Evolutionary conservation across 1,139 yeast genomes (phyloP).

Genomic region (Debaryomyces sp.): DNA sequence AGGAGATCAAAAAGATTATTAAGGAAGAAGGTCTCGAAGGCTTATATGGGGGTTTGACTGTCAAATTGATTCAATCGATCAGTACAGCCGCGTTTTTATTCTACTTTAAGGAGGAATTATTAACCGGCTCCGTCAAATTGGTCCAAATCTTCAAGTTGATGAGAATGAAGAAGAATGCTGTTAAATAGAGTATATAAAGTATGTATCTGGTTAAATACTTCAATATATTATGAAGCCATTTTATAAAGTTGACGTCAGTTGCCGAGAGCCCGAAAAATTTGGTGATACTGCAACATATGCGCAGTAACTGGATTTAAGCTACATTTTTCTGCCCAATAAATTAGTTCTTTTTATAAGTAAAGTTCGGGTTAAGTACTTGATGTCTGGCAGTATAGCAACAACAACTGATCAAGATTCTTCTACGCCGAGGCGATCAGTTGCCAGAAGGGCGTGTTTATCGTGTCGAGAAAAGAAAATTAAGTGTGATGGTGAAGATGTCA

Average conservation of each 20-base stretch:
- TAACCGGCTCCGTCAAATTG: constrained; percentile 50
- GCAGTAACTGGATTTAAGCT: not conserved
- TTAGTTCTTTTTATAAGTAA: not conserved
- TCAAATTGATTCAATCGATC: constrained; percentile 82
- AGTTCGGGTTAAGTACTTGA: not conserved
- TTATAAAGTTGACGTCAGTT: not conserved
- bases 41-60: constrained; percentile 77
- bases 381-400: not conserved
- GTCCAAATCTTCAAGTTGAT: constrained; percentile 40
- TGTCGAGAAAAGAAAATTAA: constrained; percentile 66
- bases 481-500: constrained; percentile 59
- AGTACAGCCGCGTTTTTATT: constrained; percentile 88
- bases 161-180: constrained; percentile 25
- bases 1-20: constrained; percentile 34
- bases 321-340: not conserved
- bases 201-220: not conserved
- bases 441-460: constrained; percentile 61
- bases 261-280: not conserved
- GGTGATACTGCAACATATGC: constrained; percentile 2
- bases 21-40: constrained; percentile 44
- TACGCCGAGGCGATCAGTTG: constrained; percentile 36
- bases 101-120: constrained; percentile 86
- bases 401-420: not conserved
- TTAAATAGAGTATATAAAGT: not conserved
- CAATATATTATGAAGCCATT: not conserved